Percentiles rank a stretch among this genome's conserved stretches.
phyloP scores from a whole-genome alignment of 1,284 basidiomycete species.

The Sporisorium graminicola region DNA sequence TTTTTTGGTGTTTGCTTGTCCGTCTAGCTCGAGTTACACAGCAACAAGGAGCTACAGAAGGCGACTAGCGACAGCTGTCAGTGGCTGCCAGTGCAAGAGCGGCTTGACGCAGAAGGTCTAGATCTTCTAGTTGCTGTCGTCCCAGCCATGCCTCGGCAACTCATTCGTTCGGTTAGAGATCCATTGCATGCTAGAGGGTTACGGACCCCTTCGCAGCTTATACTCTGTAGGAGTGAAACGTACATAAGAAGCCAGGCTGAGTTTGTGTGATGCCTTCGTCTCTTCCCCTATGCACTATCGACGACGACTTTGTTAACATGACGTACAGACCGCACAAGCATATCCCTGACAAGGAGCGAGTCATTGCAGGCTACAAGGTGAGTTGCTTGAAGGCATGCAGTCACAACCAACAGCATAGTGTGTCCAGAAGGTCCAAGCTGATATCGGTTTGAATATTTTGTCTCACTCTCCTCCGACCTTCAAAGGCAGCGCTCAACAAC shows the following conservation, averaged over 20 bases:
- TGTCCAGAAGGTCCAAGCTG: neutral
- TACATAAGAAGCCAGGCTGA: slow-evolving; percentile 8
- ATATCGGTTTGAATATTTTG: neutral
- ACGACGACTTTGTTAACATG: slow-evolving; percentile 16
- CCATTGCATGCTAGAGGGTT: neutral
- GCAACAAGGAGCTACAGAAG: neutral
- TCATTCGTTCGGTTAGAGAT: neutral
- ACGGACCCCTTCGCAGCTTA: neutral
- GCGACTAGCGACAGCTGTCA: slow-evolving; percentile 7
- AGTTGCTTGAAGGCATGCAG: slow-evolving; percentile 4
- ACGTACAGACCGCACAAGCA: slow-evolving; percentile 44
- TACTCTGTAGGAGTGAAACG: slow-evolving; percentile 2
- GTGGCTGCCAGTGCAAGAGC: neutral
- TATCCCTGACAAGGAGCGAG: slow-evolving; percentile 48
- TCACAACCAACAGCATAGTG: neutral
- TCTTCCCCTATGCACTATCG: neutral
- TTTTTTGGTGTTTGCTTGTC: slow-evolving; percentile 9
- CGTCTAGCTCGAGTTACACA: neutral
- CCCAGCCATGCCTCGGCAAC: slow-evolving; percentile 25
- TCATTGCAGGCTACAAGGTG: slow-evolving; percentile 52
- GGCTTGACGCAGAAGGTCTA: slow-evolving; percentile 10
- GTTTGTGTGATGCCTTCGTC: neutral
- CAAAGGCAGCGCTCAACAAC: slow-evolving; percentile 55
- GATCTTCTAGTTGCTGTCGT: slow-evolving; percentile 8
- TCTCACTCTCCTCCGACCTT: neutral